Evolutionary conservation across 805 yeast species (phyloP).

Genomic region (Suhomyces sp.): DNA sequence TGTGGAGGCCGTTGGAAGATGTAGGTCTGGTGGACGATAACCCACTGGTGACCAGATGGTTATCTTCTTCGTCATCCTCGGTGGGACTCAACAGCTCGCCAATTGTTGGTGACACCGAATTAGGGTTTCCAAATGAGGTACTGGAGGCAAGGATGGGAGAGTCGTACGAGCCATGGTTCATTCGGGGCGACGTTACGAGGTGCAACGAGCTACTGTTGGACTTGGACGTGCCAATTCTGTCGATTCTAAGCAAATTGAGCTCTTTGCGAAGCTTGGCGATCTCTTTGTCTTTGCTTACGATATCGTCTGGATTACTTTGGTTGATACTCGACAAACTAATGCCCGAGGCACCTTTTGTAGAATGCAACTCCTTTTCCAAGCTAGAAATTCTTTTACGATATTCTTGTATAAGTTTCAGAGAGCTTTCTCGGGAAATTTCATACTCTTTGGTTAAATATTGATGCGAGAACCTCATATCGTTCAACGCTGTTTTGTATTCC

Average conservation of each 20-base stretch:
- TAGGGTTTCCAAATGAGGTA: conserved; percentile 4
- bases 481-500: conserved; percentile 56
- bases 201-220: background rate
- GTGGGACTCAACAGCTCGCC: conserved; percentile 10
- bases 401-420: conserved; percentile 50
- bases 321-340: background rate
- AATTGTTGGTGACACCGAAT: conserved; percentile 10
- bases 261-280: conserved; percentile 44
- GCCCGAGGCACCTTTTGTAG: background rate
- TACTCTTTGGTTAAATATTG: conserved; percentile 65
- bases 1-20: conserved; percentile 7
- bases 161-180: conserved; percentile 4
- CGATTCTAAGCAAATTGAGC: conserved; percentile 43
- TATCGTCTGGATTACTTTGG: conserved; percentile 5
- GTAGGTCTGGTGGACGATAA: conserved; percentile 15
- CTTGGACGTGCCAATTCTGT: conserved; percentile 35
- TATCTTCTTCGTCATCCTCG: conserved; percentile 20
- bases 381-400: conserved; percentile 48
- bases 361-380: conserved; percentile 45
- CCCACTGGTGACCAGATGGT: conserved; percentile 11
- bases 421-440: conserved; percentile 60
- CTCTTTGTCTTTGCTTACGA: conserved; percentile 35
- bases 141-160: conserved; percentile 6
- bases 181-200: conserved; percentile 5
- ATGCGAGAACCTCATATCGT: conserved; percentile 70